phyloP scores from a whole-genome alignment of 345 rosid genomes.

The Bruguiera sexangula region DNA sequence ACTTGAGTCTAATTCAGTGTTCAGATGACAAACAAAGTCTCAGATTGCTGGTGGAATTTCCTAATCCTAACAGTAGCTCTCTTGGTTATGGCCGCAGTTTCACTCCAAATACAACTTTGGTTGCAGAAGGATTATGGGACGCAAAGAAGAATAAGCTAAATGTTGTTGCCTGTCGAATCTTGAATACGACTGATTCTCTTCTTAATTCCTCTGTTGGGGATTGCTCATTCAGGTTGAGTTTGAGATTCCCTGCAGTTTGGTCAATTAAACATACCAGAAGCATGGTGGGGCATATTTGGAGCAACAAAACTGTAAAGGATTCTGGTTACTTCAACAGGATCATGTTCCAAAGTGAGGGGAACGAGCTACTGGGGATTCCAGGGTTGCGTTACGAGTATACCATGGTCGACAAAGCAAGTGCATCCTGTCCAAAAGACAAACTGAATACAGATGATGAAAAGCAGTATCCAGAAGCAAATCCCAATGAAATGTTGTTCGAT shows the following conservation, averaged over 20 bases:
- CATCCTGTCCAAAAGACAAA: slow-evolving; percentile 13
- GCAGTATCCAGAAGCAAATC: slow-evolving; percentile 25
- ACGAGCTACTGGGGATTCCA: neutral
- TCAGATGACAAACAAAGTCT: slow-evolving; percentile 16
- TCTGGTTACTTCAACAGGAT: slow-evolving; percentile 22
- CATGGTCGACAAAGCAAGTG: slow-evolving; percentile 10
- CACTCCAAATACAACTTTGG: slow-evolving; percentile 21
- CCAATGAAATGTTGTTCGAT: slow-evolving; percentile 22
- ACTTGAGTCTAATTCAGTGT: slow-evolving; percentile 23
- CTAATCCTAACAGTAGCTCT: slow-evolving; percentile 8
- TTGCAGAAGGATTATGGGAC: slow-evolving; percentile 40
- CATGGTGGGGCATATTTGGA: slow-evolving; percentile 27
- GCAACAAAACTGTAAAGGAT: slow-evolving; percentile 9
- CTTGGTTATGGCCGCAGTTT: slow-evolving; percentile 2
- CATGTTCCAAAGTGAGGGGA: neutral
- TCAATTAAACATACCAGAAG: slow-evolving; percentile 20
- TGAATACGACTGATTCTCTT: slow-evolving; percentile 2
- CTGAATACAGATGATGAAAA: neutral
- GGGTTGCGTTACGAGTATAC: slow-evolving; percentile 33
- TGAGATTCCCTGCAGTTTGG: slow-evolving; percentile 38
- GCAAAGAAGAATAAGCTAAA: slow-evolving; percentile 20
- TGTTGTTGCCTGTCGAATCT: slow-evolving; percentile 31
- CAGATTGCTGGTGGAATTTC: slow-evolving; percentile 26
- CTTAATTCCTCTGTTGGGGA: slow-evolving; percentile 21
- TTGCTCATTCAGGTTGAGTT: slow-evolving; percentile 30